Conservation (phyloP, 2,329 filamentous ascomycete species). For the Penicillium freii region DNA sequence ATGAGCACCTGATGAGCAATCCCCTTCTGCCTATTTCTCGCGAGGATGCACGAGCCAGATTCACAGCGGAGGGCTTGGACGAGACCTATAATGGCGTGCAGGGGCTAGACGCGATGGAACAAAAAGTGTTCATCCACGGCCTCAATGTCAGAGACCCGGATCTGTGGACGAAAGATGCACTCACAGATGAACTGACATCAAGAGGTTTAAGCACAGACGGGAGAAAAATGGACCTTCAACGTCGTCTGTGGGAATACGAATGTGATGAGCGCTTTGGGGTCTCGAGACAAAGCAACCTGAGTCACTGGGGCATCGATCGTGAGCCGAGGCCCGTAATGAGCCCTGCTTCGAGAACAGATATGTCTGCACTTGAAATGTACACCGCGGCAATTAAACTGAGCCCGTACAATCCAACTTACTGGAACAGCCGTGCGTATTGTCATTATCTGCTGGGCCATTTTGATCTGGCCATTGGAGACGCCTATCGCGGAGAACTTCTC, state of each 20-base stretch:
- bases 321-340: slow-evolving; percentile 13
- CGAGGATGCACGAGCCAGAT: slow-evolving; percentile 12
- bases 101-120: background rate
- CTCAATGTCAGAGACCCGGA: background rate
- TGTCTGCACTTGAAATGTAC: slow-evolving; percentile 34
- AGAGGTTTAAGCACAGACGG: slow-evolving; percentile 14
- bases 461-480: slow-evolving; percentile 40
- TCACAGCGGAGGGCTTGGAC: slow-evolving; percentile 10
- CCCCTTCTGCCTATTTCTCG: slow-evolving; percentile 19
- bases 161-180: slow-evolving; percentile 3
- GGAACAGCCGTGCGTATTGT: slow-evolving; percentile 37
- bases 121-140: slow-evolving; percentile 3
- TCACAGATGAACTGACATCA: slow-evolving; percentile 13
- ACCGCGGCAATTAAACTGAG: slow-evolving; percentile 36
- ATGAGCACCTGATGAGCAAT: slow-evolving; percentile 31
- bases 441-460: slow-evolving; percentile 34
- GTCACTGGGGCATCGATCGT: slow-evolving; percentile 29
- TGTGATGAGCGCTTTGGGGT: slow-evolving; percentile 16
- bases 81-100: slow-evolving; percentile 2
- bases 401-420: slow-evolving; percentile 41
- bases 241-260: slow-evolving; percentile 25
- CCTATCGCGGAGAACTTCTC: slow-evolving; percentile 36
- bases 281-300: slow-evolving; percentile 27
- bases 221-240: slow-evolving; percentile 16
- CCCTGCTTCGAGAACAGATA: slow-evolving; percentile 11